These are phyloP conservation scores for Cucumis sativus DNA, from an alignment of 306 rosid genomes.

Conservation along the genomic window DNA sequence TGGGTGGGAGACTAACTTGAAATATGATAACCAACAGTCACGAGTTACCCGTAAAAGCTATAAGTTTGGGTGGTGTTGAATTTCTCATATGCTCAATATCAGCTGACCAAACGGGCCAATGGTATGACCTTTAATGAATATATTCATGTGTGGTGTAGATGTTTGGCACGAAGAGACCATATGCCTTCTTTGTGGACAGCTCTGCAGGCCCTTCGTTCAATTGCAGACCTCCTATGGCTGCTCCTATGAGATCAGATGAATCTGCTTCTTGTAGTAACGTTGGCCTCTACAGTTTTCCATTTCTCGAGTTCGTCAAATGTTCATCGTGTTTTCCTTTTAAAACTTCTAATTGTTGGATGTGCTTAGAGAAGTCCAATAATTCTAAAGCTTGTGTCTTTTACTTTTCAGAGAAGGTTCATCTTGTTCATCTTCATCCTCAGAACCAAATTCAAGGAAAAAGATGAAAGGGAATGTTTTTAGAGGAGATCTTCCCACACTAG, in stretches of 20 bases:
- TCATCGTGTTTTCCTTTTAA: neutral
- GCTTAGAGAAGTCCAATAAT: neutral
- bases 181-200: slow-evolving; percentile 43
- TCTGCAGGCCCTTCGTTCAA: slow-evolving; percentile 26
- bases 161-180: slow-evolving; percentile 54
- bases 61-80: neutral
- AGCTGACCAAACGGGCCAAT: neutral
- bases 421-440: slow-evolving; percentile 3
- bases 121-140: neutral
- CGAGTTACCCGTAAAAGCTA: neutral
- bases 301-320: slow-evolving; percentile 30
- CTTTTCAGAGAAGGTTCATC: neutral
- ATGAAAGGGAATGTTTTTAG: neutral
- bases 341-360: neutral
- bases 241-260: slow-evolving; percentile 31
- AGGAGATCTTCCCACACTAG: neutral
- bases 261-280: slow-evolving; percentile 16
- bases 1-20: neutral
- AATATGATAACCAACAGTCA: neutral
- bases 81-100: neutral
- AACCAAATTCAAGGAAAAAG: neutral
- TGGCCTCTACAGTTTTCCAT: slow-evolving; percentile 16
- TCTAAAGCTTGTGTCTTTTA: neutral
- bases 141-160: slow-evolving; percentile 24
- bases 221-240: slow-evolving; percentile 24